A percentile compares a stretch with the other conserved stretches of the same genome.
These are phyloP conservation scores for Pleurostoma richardsiae DNA, from an alignment of 2,329 filamentous ascomycete genomes.

Conservation along the genomic window DNA sequence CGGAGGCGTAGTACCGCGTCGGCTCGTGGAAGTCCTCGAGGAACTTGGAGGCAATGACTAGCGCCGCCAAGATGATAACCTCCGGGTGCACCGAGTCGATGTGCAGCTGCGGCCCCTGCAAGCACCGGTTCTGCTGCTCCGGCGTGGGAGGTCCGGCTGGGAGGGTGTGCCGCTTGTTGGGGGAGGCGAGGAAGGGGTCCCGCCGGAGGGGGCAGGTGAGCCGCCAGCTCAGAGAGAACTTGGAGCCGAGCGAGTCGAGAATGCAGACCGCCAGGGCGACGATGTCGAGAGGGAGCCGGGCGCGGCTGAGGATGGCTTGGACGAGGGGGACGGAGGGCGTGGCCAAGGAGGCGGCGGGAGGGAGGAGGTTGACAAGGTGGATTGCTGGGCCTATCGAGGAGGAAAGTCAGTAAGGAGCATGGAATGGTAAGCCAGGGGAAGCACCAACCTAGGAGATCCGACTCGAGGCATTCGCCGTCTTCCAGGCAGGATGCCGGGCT, in stretches of 20 bases:
- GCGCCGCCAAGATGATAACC: constrained; percentile 56
- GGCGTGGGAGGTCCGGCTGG: constrained; percentile 28
- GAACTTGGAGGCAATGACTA: constrained; percentile 63
- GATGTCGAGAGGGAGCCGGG: constrained; percentile 54
- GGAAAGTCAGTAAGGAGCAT: background rate
- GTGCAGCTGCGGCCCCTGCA: constrained; percentile 32
- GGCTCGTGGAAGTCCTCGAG: constrained; percentile 53
- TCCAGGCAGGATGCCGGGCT: constrained; percentile 36
- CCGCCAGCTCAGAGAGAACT: constrained; percentile 60
- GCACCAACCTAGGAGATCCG: constrained; percentile 33
- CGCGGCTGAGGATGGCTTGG: constrained; percentile 54
- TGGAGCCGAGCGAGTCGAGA: constrained; percentile 58
- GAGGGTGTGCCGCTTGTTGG: constrained; percentile 43
- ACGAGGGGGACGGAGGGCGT: constrained; percentile 53
- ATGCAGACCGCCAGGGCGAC: constrained; percentile 63
- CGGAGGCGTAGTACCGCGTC: constrained; percentile 45
- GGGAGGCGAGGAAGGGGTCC: constrained; percentile 12
- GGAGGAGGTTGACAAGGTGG: constrained; percentile 62
- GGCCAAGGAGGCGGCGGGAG: constrained; percentile 55
- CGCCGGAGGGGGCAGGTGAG: constrained; percentile 47
- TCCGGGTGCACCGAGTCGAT: constrained; percentile 59
- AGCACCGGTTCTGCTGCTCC: constrained; percentile 14
- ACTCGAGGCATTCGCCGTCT: constrained; percentile 37
- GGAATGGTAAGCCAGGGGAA: constrained; percentile 9
- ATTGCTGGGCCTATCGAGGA: constrained; percentile 52